Conservation (phyloP, 495 filamentous ascomycete genomes). For the Massariosphaeria phaeospora region DNA sequence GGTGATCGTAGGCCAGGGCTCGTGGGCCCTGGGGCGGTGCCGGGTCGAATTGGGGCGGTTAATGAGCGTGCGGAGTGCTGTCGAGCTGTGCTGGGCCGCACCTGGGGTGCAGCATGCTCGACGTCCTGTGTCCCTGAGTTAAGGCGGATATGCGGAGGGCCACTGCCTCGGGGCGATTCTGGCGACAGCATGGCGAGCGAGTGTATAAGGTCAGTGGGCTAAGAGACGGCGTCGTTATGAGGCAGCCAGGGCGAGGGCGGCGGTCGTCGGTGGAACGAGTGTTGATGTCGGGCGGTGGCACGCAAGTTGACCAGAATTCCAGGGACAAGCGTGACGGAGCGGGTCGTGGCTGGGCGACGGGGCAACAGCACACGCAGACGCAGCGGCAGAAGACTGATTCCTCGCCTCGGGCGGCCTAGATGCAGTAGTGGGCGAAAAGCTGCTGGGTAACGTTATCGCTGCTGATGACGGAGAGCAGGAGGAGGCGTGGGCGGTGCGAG, state of each 20-base stretch:
- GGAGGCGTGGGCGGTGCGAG: background rate
- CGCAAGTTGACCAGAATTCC: constrained; percentile 23
- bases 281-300: constrained; percentile 27
- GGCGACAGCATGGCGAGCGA: constrained; percentile 32
- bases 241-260: constrained; percentile 23
- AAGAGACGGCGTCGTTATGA: constrained; percentile 13
- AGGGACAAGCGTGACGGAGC: constrained; percentile 1
- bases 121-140: constrained; percentile 56
- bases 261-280: constrained; percentile 5
- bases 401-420: constrained; percentile 5
- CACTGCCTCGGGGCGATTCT: constrained; percentile 35
- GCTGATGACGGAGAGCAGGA: constrained; percentile 14
- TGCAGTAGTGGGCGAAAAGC: constrained; percentile 9
- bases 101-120: constrained; percentile 39
- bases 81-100: constrained; percentile 38
- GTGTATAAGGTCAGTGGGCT: constrained; percentile 27
- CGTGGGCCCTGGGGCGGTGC: constrained; percentile 33
- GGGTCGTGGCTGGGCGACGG: constrained; percentile 19
- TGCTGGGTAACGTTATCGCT: constrained; percentile 28
- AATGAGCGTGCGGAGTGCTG: constrained; percentile 43
- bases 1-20: constrained; percentile 13
- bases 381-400: constrained; percentile 11
- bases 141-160: constrained; percentile 53
- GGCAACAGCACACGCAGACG: constrained; percentile 17
- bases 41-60: constrained; percentile 36